Evolutionary conservation across 148 eudicot species (phyloP).

Genomic region (Rhododendron williamsianum): DNA sequence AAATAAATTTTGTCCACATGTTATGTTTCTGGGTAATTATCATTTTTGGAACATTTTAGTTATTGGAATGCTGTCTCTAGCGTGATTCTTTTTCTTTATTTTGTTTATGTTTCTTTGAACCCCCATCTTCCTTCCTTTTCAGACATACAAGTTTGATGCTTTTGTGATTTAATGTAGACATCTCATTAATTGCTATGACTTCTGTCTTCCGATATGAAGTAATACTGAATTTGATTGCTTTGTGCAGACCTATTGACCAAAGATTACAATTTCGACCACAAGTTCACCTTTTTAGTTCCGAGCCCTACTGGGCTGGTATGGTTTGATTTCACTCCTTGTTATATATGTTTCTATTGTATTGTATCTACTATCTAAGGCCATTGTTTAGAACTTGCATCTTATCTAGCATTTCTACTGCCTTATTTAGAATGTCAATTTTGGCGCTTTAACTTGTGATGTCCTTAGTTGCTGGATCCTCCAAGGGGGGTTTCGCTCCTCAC

Average conservation of each 20-base stretch:
- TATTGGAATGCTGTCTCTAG: background rate
- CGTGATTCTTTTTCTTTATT: background rate
- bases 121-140: background rate
- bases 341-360: background rate
- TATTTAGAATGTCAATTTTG: background rate
- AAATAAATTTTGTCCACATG: background rate
- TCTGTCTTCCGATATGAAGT: background rate
- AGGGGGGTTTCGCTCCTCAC: background rate
- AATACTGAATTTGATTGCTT: conserved; percentile 2
- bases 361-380: background rate
- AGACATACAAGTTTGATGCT: background rate
- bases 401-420: background rate
- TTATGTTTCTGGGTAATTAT: background rate
- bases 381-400: background rate
- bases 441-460: background rate
- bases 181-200: background rate
- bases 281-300: conserved; percentile 59
- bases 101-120: background rate
- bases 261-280: conserved; percentile 88
- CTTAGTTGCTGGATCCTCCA: background rate
- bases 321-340: background rate
- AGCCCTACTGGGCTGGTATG: conserved; percentile 80
- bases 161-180: background rate
- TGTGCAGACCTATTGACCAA: conserved; percentile 74
- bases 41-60: background rate